Evolutionary conservation across 768 basidiomycete genomes (phyloP), one percentile per base, ranked within the genome.

Genomic region (Hygrocybe punicea): DNA sequence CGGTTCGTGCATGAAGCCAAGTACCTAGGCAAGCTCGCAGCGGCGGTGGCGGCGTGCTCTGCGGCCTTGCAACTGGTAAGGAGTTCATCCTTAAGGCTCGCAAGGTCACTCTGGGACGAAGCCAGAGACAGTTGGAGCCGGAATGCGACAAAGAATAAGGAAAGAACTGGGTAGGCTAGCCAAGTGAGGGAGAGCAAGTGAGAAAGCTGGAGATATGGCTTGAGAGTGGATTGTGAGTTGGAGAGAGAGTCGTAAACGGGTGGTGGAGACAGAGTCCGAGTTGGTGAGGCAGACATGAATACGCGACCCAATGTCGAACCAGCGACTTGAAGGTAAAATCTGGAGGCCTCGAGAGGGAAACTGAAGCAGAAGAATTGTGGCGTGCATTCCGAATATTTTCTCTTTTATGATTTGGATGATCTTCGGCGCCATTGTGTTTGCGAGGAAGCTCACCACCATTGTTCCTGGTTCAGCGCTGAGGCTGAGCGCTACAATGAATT

Each of bases 161-260:
- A 95, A 40, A 96, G 74, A 25, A 97, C 85, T 33, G 93, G 93
- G 62, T 92, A 93, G 8, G 93, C 91, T 37, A 98, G 87, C 87
- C 93, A 91, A 67, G 90, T 81, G 11, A 96, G 82, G 21, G 93
- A 92, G 29, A 96, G 81, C 46, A 93, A 80, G 65, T 95, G 86
- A 25, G 85, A 79, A 35, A 94, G 86, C 61, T 85, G 80, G 49
- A 98, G 86, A 71, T 95, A 95, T 7, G 93, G 91, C 58, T 80
- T 85, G 56, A 94, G 84, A 19, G 74, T 67, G 4, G 76, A 69
- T 49, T 68, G 61, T 29, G 71, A 67, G 76, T 82, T 47, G 29
- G 78, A 79, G 69, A 62, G 72, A 74, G 78, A 67, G 76, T 82
- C 83, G 75, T 85, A 84, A 65, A 74, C 75, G 50, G 84, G 81